These are phyloP conservation scores for Bipolaris oryzae DNA, from an alignment of 2,329 filamentous ascomycete genomes.

Conservation along the genomic window DNA sequence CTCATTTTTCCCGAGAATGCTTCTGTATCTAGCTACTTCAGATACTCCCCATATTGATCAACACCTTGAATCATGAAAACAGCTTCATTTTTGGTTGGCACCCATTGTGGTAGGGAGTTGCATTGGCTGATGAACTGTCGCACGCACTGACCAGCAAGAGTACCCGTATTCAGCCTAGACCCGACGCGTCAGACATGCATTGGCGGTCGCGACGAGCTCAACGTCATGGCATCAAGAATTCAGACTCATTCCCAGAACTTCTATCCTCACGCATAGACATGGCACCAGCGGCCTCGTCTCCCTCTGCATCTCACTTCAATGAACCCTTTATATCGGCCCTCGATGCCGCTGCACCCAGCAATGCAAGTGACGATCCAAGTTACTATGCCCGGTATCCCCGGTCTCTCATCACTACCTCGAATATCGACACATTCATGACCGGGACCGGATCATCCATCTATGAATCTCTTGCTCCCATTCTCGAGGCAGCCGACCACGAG, in stretches of 20 bases:
- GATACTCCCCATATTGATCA: no score
- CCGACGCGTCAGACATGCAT: slow-evolving; percentile 10
- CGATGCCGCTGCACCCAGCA: slow-evolving; percentile 28
- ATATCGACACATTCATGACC: slow-evolving; percentile 47
- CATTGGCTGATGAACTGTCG: background rate
- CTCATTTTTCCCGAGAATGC: no score
- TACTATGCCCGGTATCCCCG: slow-evolving; percentile 48
- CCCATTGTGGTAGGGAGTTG: background rate
- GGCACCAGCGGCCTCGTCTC: slow-evolving; percentile 8
- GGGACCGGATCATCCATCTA: slow-evolving; percentile 55
- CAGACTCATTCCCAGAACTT: background rate
- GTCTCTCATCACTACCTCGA: slow-evolving; percentile 44
- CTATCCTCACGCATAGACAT: slow-evolving; percentile 1
- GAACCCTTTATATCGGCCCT: slow-evolving; percentile 40
- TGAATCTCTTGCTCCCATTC: slow-evolving; percentile 62
- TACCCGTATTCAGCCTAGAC: slow-evolving; percentile 21
- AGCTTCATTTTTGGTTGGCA: background rate
- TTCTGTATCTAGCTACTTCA: no score
- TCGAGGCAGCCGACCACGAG: slow-evolving; percentile 66
- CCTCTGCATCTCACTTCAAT: slow-evolving; percentile 20
- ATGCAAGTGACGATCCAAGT: slow-evolving; percentile 44
- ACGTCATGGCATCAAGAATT: slow-evolving; percentile 33
- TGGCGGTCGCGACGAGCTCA: slow-evolving; percentile 19
- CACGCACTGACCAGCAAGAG: background rate
- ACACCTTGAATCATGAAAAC: no score